Evolutionary conservation across 495 filamentous ascomycete species (phyloP), one percentile per base, ranked within the genome.

Genomic region (Neurospora discreta): DNA sequence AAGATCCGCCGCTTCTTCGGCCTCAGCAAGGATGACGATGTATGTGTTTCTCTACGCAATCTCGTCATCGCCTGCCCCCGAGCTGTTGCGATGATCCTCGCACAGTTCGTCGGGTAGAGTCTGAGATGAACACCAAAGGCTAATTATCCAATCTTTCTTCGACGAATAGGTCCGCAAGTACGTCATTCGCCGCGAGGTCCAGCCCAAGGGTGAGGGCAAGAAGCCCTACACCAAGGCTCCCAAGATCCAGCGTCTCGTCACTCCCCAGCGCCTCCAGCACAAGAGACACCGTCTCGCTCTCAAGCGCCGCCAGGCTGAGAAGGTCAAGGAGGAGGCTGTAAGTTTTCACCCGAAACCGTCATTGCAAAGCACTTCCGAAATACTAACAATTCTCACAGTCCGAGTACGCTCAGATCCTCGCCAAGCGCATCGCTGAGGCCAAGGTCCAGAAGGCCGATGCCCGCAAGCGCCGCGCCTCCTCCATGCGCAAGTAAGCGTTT

Each of bases 11-110:
- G 89, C 81, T 98, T 99, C 90, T 99, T 99, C 87, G 89, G 93
- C 85, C 90, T 99, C 88, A 91, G 89, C 91, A 98, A 98, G 93
- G 93, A 98, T 87, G 95, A 99, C 87, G 95, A 99, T 92, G 95
- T 99, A 90, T 87, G 94, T 90, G 77, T 75, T 77, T 52, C 69
- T 52, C 39, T 71, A 71, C 72, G 73, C 75, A 80, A 81, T 81
- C 77, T 86, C 81, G 83, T 87, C 84, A 83, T 88, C 85, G 84
- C 86, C 86, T 87, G 79, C 84, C 83, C 80, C 75, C 69, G 78
- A 74, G 73, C 81, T 83, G 82, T 77, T 76, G 74, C 77, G 83
- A 82, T 84, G 76, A 75, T 74, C 70, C 75, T 80, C 80, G 79
- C 82, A 75, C 83, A 84, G 82, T 82, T 80, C 80, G 30, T 33